Base-by-base conservation (phyloP, 306 rosid genomes). In the Albizia julibrissin region DNA sequence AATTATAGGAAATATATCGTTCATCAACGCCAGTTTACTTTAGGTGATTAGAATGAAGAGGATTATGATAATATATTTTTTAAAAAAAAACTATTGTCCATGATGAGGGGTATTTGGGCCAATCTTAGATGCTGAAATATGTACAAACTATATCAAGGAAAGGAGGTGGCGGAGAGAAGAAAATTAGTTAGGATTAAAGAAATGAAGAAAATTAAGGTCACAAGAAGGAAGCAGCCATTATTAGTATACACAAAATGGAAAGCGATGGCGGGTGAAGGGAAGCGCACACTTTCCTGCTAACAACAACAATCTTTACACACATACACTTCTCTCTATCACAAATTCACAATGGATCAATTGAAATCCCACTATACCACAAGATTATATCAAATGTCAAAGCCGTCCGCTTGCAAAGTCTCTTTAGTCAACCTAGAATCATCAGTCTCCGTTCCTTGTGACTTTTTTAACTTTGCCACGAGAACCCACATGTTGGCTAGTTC, bases 401-500 rank as follows among this genome's bases (percentile, higher is more conserved):
- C 90, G 79, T 88, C 90, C 61, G 79, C 37, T 78, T 44, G 83
- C 76, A 79, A 79, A 77, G 78, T 76, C 82, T 89, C 93, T 84
- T 76, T 79, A 10, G 87, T 87, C 19, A 92, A 90, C 84, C 85
- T 93, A 39, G 92, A 92, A 81, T 80, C 85, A 75, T 91, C 96
- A 50, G 84, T 87, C 80, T 91, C 99, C 19, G 88, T 77, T 81
- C 97, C 97, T 9, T 90, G 91, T 31, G 92, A 85, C 80, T 90
- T 95, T 84, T 96, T 96, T 49, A 96, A 82, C 85, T 92, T 96
- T 21, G 99, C 97, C 82, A 96, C 99, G 56, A 93, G 94, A 87
- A 96, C 92, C 99, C 99, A 96, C 99, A 96, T 96, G 86, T 92
- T 93, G 71, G 98, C 98, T 16, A 96, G 97, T 84, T 96, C 99